A percentile compares a stretch with the other conserved stretches of the same genome.
These are phyloP conservation scores for Ruellia speciosa DNA, from an alignment of 305 asterid species.

Conservation along the genomic window DNA sequence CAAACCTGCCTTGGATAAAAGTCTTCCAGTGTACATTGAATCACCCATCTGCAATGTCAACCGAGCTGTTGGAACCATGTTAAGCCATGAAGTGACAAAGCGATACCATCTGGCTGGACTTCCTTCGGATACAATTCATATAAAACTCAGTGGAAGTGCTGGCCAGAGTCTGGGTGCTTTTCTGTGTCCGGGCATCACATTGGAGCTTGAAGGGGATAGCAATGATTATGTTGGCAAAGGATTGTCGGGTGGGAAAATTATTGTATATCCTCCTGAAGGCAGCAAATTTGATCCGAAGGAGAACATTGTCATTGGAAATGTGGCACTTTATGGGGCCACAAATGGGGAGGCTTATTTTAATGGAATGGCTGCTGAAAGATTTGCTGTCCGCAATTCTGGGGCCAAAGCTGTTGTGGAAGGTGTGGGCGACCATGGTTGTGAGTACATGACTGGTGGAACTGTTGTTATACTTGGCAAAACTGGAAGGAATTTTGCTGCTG, in stretches of 20 bases:
- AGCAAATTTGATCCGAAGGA: conserved; percentile 92
- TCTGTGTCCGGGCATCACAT: conserved; percentile 81
- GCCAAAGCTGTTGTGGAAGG: conserved; percentile 98
- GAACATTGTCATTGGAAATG: conserved; percentile 93
- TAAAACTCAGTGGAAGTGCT: conserved; percentile 90
- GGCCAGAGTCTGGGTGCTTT: conserved; percentile 99
- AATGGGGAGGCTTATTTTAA: conserved; percentile 94
- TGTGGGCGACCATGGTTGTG: conserved; percentile 99
- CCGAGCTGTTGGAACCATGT: conserved; percentile 98
- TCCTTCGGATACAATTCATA: conserved; percentile 78
- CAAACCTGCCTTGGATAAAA: conserved; percentile 67
- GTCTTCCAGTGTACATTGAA: conserved; percentile 81
- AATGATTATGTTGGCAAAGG: conserved; percentile 99
- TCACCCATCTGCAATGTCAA: conserved; percentile 78
- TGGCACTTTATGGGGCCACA: conserved; percentile 94
- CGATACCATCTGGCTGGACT: conserved; percentile 68
- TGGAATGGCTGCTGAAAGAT: conserved; percentile 99
- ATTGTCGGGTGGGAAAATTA: conserved; percentile 82
- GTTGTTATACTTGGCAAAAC: conserved; percentile 87
- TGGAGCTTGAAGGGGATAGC: conserved; percentile 99
- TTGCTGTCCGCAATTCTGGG: conserved; percentile 96
- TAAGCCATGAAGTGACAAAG: conserved; percentile 91
- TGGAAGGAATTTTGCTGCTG: conserved; percentile 98
- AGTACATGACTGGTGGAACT: conserved; percentile 97
- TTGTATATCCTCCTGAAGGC: conserved; percentile 86